Conservation (phyloP, 2,329 filamentous ascomycete genomes). For the Lasiodiplodia sp. region DNA sequence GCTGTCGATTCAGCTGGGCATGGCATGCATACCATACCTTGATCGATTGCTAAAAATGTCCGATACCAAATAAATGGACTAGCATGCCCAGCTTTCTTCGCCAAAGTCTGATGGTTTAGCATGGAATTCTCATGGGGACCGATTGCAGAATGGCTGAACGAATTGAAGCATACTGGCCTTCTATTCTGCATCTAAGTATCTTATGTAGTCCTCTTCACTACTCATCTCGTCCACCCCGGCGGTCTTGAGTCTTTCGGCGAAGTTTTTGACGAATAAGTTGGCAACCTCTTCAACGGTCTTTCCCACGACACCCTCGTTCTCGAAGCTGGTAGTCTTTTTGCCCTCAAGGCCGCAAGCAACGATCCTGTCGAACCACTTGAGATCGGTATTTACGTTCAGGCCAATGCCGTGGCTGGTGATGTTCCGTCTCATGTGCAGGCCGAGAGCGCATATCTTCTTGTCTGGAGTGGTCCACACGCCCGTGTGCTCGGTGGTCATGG, state of each 20-base stretch:
- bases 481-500: constrained; percentile 74
- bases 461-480: constrained; percentile 73
- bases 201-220: constrained; percentile 15
- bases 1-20: no score
- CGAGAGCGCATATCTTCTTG: constrained; percentile 85
- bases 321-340: constrained; percentile 78
- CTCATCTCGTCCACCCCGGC: constrained; percentile 20
- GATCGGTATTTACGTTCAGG: constrained; percentile 74
- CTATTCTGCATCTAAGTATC: neutral
- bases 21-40: no score
- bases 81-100: no score
- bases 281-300: constrained; percentile 49
- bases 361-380: constrained; percentile 74
- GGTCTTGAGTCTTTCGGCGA: constrained; percentile 39
- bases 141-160: neutral
- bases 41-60: no score
- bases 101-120: no score
- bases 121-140: no score
- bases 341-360: constrained; percentile 89
- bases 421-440: constrained; percentile 87
- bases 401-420: constrained; percentile 86
- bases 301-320: constrained; percentile 56
- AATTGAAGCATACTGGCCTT: neutral
- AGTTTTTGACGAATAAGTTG: constrained; percentile 49
- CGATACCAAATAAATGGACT: no score